Percentiles rank a stretch among this genome's conserved stretches.
phyloP scores from a whole-genome alignment of 192 early-diverging fungal genomes.

The Powellomyces hirtus region DNA sequence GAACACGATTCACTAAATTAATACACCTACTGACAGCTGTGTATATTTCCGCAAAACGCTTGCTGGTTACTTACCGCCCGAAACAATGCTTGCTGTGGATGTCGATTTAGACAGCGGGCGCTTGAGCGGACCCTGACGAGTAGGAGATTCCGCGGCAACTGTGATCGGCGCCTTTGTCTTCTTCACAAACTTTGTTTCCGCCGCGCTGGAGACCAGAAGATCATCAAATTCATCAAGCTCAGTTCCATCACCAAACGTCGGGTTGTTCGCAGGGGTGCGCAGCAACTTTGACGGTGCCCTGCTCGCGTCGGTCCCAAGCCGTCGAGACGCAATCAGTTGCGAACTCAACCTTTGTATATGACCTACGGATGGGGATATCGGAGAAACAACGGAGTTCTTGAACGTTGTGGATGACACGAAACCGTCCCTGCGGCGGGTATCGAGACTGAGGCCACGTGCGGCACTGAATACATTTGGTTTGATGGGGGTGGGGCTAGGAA shows the following conservation, averaged over 20 bases:
- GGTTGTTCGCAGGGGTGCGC: conserved; percentile 15
- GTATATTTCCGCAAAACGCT: no score
- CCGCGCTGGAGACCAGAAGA: conserved; percentile 8
- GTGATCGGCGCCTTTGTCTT: background rate
- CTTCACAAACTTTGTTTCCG: background rate
- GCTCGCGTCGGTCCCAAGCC: background rate
- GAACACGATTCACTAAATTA: no score
- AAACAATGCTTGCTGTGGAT: conserved; percentile 4
- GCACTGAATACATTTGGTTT: no score
- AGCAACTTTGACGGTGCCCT: conserved; percentile 3
- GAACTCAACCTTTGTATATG: background rate
- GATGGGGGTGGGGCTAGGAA: no score
- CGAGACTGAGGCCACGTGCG: no score
- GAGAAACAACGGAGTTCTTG: background rate
- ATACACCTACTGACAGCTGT: no score
- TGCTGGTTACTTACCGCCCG: background rate
- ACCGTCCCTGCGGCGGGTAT: no score
- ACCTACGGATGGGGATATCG: background rate
- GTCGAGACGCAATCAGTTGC: background rate
- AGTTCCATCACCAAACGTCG: conserved; percentile 37
- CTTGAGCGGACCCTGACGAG: background rate
- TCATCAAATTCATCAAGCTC: conserved; percentile 41
- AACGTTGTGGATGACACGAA: no score
- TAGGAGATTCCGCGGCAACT: background rate
- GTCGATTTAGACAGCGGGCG: conserved; percentile 1